Evolutionary conservation across 2,329 filamentous ascomycete species (phyloP), one percentile per base, ranked within the genome.

Genomic region (Phialophora verrucosa): DNA sequence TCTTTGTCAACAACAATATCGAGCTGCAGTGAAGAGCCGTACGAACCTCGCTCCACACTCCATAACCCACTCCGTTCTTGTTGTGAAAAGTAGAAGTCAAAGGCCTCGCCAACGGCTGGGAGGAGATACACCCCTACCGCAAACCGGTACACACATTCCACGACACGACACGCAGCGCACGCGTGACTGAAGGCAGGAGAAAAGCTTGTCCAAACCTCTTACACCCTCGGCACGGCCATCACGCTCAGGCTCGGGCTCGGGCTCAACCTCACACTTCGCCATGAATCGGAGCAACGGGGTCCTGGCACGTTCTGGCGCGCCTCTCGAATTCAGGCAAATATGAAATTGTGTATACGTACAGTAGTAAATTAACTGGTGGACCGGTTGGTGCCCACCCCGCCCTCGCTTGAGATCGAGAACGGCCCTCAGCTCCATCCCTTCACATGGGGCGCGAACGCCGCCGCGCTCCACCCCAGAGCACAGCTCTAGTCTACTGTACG

Each of bases 121-220:
- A 25, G 23, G 23, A 25, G 23, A 25, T 1, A 25, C 23, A 25
- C 23, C 23, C 23, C 23, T 25, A 25, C 31, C 2, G 10, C 10
- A 35, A 10, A 10, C 32, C 32, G 32, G 32, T 35, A 35, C 32
- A 4, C 32, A 35, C 32, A 35, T 12, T 35, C 12, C 31, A 10
- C 31, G 31, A 32, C 32, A 27, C 12, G 25, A 51, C 6, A 23
- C 47, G 47, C n/a, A 50, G 11, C 20, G 7, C 49, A 27, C 49
- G 12, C 23, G 49, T 51, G 49, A 23, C 49, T 27, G 49, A 23
- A 12, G 5, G 23, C 49, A 23, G 17, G 47, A 20, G n/a, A 49
- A 49, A 60, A 59, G 58, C 58, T 51, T 60, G 58, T 51, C 31
- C 42, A 32, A n/a, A 60, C 58, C 8, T 55, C 53, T n/a, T 8